phyloP scores from a whole-genome alignment of 2,329 filamentous ascomycete genomes.

The Ceratocystis cacaofunesta region DNA sequence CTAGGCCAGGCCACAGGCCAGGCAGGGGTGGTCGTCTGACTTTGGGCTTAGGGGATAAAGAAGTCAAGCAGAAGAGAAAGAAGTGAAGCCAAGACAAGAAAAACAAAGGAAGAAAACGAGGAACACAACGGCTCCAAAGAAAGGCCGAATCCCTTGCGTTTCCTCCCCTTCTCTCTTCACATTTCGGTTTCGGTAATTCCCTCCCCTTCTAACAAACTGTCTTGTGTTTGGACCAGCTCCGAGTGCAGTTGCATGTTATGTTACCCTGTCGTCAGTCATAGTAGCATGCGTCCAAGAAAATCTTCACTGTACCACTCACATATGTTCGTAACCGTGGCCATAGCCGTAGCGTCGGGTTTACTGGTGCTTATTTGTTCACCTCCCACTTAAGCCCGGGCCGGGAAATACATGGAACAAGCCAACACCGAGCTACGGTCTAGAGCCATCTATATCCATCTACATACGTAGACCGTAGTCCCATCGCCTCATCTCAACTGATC shows the following conservation, averaged over 20 bases:
- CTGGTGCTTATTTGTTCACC: neutral
- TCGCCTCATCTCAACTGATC: neutral
- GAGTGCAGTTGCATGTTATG: neutral
- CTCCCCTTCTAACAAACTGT: too few species aligned
- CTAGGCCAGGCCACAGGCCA: neutral
- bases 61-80: neutral
- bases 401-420: neutral
- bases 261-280: neutral
- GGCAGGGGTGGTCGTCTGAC: neutral
- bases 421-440: neutral
- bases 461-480: neutral
- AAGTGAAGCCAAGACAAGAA: neutral
- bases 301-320: neutral
- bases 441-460: neutral
- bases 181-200: neutral
- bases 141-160: neutral
- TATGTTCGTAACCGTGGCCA: neutral
- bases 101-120: neutral
- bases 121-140: neutral
- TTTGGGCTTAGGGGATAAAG: neutral
- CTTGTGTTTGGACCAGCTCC: neutral
- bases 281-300: neutral
- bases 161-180: neutral
- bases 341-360: neutral
- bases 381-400: neutral